These are phyloP conservation scores for Scolecobasidium constrictum DNA, from an alignment of 2,329 filamentous ascomycete genomes.

Conservation along the genomic window DNA sequence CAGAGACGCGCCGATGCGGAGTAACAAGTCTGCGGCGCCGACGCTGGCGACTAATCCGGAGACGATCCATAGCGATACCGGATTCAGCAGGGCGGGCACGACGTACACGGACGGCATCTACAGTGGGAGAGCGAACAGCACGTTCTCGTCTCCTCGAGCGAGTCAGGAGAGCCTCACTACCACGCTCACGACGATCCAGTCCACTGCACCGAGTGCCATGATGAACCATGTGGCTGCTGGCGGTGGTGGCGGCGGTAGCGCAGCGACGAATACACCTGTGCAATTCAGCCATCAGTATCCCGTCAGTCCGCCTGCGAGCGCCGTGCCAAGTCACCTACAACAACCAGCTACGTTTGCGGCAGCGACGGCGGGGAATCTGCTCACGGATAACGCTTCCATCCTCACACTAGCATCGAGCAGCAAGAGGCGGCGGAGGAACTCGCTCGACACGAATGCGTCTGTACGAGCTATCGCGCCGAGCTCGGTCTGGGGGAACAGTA, in stretches of 20 bases:
- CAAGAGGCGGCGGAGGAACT: conserved; percentile 64
- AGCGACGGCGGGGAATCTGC: conserved; percentile 71
- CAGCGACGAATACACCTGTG: conserved; percentile 25
- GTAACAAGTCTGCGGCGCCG: conserved; percentile 63
- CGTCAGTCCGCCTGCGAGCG: conserved; percentile 53
- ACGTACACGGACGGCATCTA: conserved; percentile 58
- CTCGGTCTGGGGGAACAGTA: conserved; percentile 70
- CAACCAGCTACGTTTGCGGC: conserved; percentile 62
- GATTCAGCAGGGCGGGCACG: conserved; percentile 73
- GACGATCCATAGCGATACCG: conserved; percentile 60
- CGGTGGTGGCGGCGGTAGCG: background rate
- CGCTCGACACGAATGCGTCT: conserved; percentile 76
- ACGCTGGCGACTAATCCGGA: conserved; percentile 80
- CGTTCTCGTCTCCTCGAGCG: conserved; percentile 72
- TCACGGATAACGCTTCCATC: conserved; percentile 79
- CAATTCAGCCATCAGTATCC: conserved; percentile 50
- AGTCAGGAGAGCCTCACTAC: conserved; percentile 73
- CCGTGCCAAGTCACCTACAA: conserved; percentile 60
- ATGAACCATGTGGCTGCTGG: conserved; percentile 21
- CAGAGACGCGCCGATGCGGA: conserved; percentile 44
- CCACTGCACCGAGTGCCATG: conserved; percentile 48
- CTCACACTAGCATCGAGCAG: conserved; percentile 74
- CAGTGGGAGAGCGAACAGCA: conserved; percentile 54
- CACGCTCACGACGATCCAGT: conserved; percentile 78
- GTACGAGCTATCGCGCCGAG: conserved; percentile 76